Conservation (phyloP, 1,284 basidiomycete genomes). For the Rhodotorula sp. region DNA sequence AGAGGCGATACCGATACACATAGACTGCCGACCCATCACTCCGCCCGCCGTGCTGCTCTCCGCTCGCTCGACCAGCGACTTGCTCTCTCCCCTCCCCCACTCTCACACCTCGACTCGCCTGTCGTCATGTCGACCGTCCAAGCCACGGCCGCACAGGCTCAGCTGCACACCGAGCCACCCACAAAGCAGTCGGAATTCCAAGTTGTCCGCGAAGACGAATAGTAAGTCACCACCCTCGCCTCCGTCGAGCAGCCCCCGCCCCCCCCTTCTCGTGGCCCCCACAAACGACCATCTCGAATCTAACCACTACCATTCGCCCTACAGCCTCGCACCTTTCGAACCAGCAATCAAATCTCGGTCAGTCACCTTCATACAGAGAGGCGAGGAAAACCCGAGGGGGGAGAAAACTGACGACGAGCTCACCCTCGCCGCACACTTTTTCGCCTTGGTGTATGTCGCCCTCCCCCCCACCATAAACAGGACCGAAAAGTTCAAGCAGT, state of each 20-base stretch:
- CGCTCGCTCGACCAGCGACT: background rate
- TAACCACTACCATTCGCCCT: constrained; percentile 1
- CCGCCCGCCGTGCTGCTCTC: too few species aligned
- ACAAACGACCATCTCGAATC: background rate
- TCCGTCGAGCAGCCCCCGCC: background rate
- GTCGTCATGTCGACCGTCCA: background rate
- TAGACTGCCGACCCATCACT: too few species aligned
- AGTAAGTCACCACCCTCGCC: constrained; percentile 17
- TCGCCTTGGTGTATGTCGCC: too few species aligned
- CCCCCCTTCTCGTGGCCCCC: constrained; percentile 9
- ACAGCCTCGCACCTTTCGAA: constrained; percentile 68
- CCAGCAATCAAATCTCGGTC: constrained; percentile 60
- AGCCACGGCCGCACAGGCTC: background rate
- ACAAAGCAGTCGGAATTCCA: constrained; percentile 15
- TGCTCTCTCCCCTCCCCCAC: background rate
- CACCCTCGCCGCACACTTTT: background rate
- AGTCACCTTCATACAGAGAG: background rate
- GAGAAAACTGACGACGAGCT: background rate
- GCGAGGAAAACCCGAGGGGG: background rate
- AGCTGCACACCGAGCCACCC: background rate
- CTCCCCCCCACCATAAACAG: constrained; percentile 49
- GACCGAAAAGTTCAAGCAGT: constrained; percentile 67
- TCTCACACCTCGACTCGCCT: background rate
- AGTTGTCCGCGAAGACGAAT: constrained; percentile 35
- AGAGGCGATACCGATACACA: too few species aligned